These are phyloP conservation scores for Cavenderia fasciculata DNA, from an alignment of 78 protist genomes.

Conservation along the genomic window DNA sequence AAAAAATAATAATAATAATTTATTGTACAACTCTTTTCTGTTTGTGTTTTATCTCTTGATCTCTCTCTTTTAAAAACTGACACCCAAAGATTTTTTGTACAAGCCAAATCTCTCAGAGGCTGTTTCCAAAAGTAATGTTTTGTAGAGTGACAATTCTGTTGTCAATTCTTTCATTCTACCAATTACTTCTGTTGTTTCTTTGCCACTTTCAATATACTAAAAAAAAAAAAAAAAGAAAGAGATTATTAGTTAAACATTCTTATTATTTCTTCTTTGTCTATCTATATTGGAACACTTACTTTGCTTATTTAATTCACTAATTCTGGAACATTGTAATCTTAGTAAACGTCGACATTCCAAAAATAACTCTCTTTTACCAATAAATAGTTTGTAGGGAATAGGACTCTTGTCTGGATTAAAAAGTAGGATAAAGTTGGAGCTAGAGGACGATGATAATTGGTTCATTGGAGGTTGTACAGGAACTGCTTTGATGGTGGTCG, in stretches of 20 bases:
- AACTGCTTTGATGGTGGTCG: not conserved
- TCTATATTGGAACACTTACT: not conserved
- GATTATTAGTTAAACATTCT: not conserved
- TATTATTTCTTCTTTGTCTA: not conserved
- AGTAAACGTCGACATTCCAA: constrained; percentile 65
- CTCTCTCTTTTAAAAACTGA: not conserved
- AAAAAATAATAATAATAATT: too few species aligned
- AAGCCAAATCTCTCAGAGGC: constrained; percentile 56
- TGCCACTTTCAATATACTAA: constrained; percentile 62
- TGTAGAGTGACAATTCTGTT: constrained; percentile 24
- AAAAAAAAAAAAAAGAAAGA: not conserved
- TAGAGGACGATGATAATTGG: not conserved
- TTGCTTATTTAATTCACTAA: constrained; percentile 53
- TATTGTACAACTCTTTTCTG: too few species aligned
- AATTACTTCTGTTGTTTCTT: constrained; percentile 62
- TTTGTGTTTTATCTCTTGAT: too few species aligned
- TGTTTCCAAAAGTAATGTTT: constrained; percentile 25
- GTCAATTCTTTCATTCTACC: constrained; percentile 54
- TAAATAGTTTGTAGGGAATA: constrained; percentile 55
- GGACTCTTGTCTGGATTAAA: constrained; percentile 70
- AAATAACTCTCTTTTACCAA: constrained; percentile 53
- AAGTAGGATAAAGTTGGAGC: constrained; percentile 27
- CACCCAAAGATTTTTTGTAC: constrained; percentile 50
- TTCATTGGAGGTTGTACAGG: not conserved
- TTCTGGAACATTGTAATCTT: constrained; percentile 71